A percentile compares a stretch with the other conserved stretches of the same genome.
Evolutionary conservation across 2,329 filamentous ascomycete genomes (phyloP).

Genomic region (Whalleya microplaca): DNA sequence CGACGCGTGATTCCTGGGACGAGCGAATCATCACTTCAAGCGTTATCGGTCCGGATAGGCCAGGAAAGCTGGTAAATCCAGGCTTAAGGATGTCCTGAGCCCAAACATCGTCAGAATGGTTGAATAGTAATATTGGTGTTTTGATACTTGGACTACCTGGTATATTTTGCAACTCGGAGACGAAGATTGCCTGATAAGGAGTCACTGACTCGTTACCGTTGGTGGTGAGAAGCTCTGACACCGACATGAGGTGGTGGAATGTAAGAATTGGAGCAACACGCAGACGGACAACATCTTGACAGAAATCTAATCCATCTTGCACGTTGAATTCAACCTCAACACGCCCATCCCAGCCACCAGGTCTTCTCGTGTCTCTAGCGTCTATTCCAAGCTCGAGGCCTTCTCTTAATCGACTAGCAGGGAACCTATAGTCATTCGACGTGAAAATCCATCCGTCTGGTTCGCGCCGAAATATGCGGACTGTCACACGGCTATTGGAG

Average conservation of each 20-base stretch:
- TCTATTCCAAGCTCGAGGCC: not conserved
- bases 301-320: slow-evolving; percentile 1
- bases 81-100: slow-evolving; percentile 46
- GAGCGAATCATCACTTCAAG: slow-evolving; percentile 41
- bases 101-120: slow-evolving; percentile 39
- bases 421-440: not conserved
- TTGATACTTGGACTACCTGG: not conserved
- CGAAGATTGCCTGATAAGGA: not conserved
- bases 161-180: slow-evolving; percentile 1
- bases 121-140: slow-evolving; percentile 20
- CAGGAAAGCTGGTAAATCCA: slow-evolving; percentile 44
- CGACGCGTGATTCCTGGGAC: slow-evolving; percentile 31
- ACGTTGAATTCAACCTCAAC: not conserved
- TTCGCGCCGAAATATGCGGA: not conserved
- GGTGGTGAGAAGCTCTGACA: slow-evolving; percentile 6
- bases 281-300: slow-evolving; percentile 6
- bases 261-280: slow-evolving; percentile 5
- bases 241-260: slow-evolving; percentile 9
- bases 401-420: not conserved
- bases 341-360: not conserved
- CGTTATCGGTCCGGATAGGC: slow-evolving; percentile 37
- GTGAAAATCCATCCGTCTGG: not conserved
- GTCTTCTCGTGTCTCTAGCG: not conserved
- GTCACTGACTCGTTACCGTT: slow-evolving; percentile 1
- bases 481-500: too few species aligned